These are phyloP conservation scores for Bretschneidera sinensis DNA, from an alignment of 345 rosid species.

Conservation along the genomic window DNA sequence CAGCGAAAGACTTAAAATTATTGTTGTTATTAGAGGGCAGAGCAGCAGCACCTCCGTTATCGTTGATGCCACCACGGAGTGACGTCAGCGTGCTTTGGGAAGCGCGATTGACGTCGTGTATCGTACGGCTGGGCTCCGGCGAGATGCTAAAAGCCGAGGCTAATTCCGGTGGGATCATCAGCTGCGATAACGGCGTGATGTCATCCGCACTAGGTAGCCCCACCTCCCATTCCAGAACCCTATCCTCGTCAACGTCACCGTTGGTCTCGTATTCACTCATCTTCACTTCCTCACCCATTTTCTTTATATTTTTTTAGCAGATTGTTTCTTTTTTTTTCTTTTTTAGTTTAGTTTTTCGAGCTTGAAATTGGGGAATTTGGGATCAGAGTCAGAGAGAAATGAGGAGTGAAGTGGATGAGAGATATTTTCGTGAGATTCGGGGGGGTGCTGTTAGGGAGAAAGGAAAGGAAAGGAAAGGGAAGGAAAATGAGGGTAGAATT, in stretches of 20 bases:
- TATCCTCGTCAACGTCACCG: conserved; percentile 34
- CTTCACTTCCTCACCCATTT: conserved; percentile 40
- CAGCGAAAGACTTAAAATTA: conserved; percentile 33
- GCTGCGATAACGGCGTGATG: conserved; percentile 66
- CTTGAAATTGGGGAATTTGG: conserved; percentile 5
- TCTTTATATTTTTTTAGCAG: neutral
- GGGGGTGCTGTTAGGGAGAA: conserved; percentile 25
- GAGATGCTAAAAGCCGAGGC: conserved; percentile 84
- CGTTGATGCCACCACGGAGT: conserved; percentile 31
- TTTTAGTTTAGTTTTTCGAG: neutral
- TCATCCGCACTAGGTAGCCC: conserved; percentile 74
- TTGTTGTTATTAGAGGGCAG: conserved; percentile 24
- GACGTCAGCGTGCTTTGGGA: conserved; percentile 59
- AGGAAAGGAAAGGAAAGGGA: conserved; percentile 10
- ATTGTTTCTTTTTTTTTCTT: neutral
- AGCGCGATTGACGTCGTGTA: conserved; percentile 64
- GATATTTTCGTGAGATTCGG: conserved; percentile 25
- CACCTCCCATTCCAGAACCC: conserved; percentile 77
- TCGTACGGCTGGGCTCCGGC: conserved; percentile 49
- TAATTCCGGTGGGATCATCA: conserved; percentile 63
- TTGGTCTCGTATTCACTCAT: conserved; percentile 32
- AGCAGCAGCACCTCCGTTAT: conserved; percentile 15
- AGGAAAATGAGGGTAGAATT: neutral
- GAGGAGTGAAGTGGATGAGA: conserved; percentile 7
- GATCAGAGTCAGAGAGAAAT: conserved; percentile 18